Evolutionary conservation across 140 eudicot species (phyloP).

Genomic region (Senecio squalidus): DNA sequence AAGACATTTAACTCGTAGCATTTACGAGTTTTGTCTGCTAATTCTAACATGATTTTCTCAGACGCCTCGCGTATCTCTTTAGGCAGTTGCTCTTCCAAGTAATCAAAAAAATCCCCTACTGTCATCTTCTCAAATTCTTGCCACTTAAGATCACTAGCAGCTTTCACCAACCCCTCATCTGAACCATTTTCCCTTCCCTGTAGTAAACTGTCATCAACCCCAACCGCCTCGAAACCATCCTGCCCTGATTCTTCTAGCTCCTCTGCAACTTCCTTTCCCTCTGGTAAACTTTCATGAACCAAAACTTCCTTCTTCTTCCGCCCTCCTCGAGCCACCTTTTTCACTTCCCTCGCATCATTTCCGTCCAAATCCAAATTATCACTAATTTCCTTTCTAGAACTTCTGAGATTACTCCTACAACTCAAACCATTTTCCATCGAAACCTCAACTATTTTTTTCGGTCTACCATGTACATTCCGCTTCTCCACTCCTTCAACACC

Average conservation of each 20-base stretch:
- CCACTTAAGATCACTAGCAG: slow-evolving; percentile 9
- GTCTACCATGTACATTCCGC: background rate
- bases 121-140: slow-evolving; percentile 72
- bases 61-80: slow-evolving; percentile 47
- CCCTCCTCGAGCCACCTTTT: background rate
- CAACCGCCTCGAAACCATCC: slow-evolving; percentile 8
- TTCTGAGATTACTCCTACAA: slow-evolving; percentile 23
- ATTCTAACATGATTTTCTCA: slow-evolving; percentile 44
- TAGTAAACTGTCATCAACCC: slow-evolving; percentile 5
- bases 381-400: slow-evolving; percentile 21
- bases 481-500: background rate
- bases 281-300: slow-evolving; percentile 4
- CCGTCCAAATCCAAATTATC: slow-evolving; percentile 13
- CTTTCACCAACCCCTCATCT: slow-evolving; percentile 18
- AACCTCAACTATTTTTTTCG: background rate
- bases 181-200: slow-evolving; percentile 14
- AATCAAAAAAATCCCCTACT: slow-evolving; percentile 70
- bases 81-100: slow-evolving; percentile 51
- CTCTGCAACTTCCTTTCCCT: slow-evolving; percentile 9
- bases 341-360: background rate
- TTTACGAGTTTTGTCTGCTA: slow-evolving; percentile 44
- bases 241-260: slow-evolving; percentile 12
- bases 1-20: slow-evolving; percentile 49
- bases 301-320: background rate
- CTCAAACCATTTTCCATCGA: background rate